Evolutionary conservation across 352 stramenopile genomes (phyloP).

Genomic region (Globisporangium abappressorium): DNA sequence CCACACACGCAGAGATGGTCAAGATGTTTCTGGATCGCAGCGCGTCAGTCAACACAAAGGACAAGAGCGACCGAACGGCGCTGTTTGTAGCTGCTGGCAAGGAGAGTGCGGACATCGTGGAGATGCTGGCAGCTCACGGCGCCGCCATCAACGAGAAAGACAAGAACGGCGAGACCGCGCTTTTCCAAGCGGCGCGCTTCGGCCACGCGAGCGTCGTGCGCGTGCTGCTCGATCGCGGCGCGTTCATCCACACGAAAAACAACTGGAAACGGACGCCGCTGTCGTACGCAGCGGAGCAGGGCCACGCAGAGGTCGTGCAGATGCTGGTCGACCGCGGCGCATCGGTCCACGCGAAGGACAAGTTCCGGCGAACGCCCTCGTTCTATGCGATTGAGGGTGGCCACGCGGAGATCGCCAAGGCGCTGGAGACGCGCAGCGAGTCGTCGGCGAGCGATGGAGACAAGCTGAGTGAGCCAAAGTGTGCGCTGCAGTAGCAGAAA

Average conservation of each 20-base stretch:
- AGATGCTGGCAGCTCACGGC: constrained; percentile 2
- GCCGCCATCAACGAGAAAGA: constrained; percentile 14
- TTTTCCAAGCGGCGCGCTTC: constrained; percentile 16
- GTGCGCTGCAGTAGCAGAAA: not conserved
- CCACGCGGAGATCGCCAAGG: constrained; percentile 10
- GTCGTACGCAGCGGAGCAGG: constrained; percentile 13
- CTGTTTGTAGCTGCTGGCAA: constrained; percentile 15
- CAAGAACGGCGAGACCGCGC: constrained; percentile 17
- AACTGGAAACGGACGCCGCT: constrained; percentile 12
- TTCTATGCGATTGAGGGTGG: constrained; percentile 11
- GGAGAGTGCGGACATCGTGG: constrained; percentile 10
- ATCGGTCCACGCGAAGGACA: constrained; percentile 16
- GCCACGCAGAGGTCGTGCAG: constrained; percentile 12
- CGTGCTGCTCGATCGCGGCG: constrained; percentile 9
- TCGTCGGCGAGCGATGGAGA: constrained; percentile 3
- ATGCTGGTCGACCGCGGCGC: constrained; percentile 16
- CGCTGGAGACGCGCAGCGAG: constrained; percentile 6
- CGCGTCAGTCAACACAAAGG: not conserved
- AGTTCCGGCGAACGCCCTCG: constrained; percentile 9
- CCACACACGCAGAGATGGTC: constrained; percentile 5
- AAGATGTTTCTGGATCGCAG: constrained; percentile 11
- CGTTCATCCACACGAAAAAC: constrained; percentile 16
- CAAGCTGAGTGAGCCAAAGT: not conserved
- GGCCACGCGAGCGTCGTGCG: constrained; percentile 2
- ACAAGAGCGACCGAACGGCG: constrained; percentile 13